Evolutionary conservation across 1,284 basidiomycete species (phyloP).

Genomic region (Malassezia slooffiae): DNA sequence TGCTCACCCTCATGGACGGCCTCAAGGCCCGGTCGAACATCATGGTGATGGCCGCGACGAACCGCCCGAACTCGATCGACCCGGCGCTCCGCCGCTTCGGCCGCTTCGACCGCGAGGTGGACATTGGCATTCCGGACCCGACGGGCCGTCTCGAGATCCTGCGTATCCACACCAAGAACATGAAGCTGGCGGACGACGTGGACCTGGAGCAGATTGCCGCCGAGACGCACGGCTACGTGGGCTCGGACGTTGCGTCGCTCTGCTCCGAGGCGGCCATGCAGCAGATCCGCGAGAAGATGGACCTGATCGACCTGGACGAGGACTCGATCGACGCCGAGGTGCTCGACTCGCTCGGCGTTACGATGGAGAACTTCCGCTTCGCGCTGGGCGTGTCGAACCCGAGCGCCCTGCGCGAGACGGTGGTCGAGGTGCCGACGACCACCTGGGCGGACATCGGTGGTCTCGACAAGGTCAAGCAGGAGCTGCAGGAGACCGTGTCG

Average conservation of each 20-base stretch:
- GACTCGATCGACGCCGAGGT: constrained; percentile 96
- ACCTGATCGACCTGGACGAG: constrained; percentile 64
- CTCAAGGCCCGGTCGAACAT: constrained; percentile 96
- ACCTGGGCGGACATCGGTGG: constrained; percentile 99
- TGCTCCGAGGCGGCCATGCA: constrained; percentile 98
- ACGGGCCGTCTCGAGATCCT: constrained; percentile 96
- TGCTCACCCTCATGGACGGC: constrained; percentile 96
- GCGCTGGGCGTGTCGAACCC: constrained; percentile 87
- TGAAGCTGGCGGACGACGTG: constrained; percentile 96
- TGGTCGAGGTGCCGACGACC: constrained; percentile 87
- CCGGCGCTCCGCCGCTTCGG: constrained; percentile 95
- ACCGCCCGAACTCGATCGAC: constrained; percentile 97
- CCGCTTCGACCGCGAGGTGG: constrained; percentile 96
- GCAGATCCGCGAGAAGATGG: constrained; percentile 97
- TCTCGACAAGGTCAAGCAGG: constrained; percentile 97
- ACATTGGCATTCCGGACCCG: constrained; percentile 97
- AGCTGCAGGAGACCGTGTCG: constrained; percentile 97
- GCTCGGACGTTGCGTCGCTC: constrained; percentile 89
- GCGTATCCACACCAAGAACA: constrained; percentile 99
- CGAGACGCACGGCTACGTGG: constrained; percentile 97
- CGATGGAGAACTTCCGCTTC: constrained; percentile 98
- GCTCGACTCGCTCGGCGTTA: constrained; percentile 85
- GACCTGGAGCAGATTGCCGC: constrained; percentile 94
- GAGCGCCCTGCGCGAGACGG: constrained; percentile 90
- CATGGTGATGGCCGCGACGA: constrained; percentile 98